phyloP scores from a whole-genome alignment of 1,139 yeast genomes.

The Chernovozyma aurita region DNA sequence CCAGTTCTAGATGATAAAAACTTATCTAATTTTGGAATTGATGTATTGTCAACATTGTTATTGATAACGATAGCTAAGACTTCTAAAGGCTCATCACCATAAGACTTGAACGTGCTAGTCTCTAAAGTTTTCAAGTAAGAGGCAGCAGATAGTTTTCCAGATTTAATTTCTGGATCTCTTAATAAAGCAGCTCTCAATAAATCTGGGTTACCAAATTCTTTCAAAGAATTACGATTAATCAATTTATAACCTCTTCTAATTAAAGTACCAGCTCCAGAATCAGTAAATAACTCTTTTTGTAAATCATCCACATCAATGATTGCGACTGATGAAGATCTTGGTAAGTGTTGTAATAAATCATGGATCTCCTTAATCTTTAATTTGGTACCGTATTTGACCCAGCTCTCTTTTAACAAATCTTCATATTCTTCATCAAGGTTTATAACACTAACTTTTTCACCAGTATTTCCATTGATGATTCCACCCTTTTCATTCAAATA shows the following conservation, averaged over 20 bases:
- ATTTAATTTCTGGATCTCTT: slow-evolving; percentile 69
- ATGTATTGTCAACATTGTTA: slow-evolving; percentile 27
- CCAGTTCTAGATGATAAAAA: slow-evolving; percentile 86
- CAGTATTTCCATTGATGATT: slow-evolving; percentile 85
- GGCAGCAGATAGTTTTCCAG: slow-evolving; percentile 74
- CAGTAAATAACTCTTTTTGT: slow-evolving; percentile 96
- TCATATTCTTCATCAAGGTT: slow-evolving; percentile 96
- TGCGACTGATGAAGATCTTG: slow-evolving; percentile 96
- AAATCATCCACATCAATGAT: slow-evolving; percentile 91
- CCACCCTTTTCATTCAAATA: slow-evolving; percentile 98
- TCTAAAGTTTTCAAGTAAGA: slow-evolving; percentile 75
- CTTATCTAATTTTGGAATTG: slow-evolving; percentile 76
- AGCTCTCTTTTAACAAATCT: slow-evolving; percentile 80
- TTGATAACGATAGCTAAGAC: slow-evolving; percentile 79
- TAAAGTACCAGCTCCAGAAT: slow-evolving; percentile 98
- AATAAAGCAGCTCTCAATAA: slow-evolving; percentile 69
- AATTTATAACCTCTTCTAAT: slow-evolving; percentile 96
- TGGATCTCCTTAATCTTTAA: slow-evolving; percentile 94
- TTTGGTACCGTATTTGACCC: slow-evolving; percentile 99
- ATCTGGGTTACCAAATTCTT: slow-evolving; percentile 75
- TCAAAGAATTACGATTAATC: slow-evolving; percentile 60
- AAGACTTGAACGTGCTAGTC: slow-evolving; percentile 61
- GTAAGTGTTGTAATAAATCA: slow-evolving; percentile 87
- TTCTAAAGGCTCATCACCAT: slow-evolving; percentile 94
- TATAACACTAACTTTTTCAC: slow-evolving; percentile 84